Conservation (phyloP, 2,329 filamentous ascomycete species). For the Tothia fuscella region DNA sequence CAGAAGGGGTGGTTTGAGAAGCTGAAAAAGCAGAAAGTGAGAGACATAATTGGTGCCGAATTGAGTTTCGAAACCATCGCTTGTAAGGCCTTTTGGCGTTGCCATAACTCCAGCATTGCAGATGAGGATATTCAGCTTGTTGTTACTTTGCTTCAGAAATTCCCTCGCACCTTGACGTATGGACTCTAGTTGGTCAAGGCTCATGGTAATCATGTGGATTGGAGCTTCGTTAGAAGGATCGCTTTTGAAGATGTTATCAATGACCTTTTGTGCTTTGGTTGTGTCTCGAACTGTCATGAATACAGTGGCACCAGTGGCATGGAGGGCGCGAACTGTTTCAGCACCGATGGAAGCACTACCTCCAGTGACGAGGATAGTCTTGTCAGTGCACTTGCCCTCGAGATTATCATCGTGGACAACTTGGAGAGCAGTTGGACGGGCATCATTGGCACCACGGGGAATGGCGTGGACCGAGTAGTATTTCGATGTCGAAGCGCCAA, state of each 20-base stretch:
- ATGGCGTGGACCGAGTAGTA: background rate
- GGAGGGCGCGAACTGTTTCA: slow-evolving; percentile 10
- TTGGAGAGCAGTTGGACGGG: slow-evolving; percentile 30
- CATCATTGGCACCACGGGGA: slow-evolving; percentile 26
- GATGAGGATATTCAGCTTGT: slow-evolving; percentile 10
- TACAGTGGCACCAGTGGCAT: slow-evolving; percentile 32
- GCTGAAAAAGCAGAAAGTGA: slow-evolving; percentile 42
- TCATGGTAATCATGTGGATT: slow-evolving; percentile 18
- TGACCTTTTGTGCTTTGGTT: slow-evolving; percentile 24
- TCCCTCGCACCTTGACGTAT: slow-evolving; percentile 16
- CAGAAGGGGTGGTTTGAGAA: slow-evolving; percentile 36
- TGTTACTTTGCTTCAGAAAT: slow-evolving; percentile 14
- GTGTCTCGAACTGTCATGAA: slow-evolving; percentile 34
- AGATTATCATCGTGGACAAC: slow-evolving; percentile 28
- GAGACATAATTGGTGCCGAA: slow-evolving; percentile 42
- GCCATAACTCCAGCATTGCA: slow-evolving; percentile 15
- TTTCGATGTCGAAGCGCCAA: no score
- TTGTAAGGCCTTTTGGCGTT: slow-evolving; percentile 15
- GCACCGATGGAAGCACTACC: slow-evolving; percentile 18
- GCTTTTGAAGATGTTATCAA: slow-evolving; percentile 16
- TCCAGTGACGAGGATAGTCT: slow-evolving; percentile 20
- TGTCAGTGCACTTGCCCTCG: slow-evolving; percentile 19
- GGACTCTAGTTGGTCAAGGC: slow-evolving; percentile 15
- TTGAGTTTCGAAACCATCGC: slow-evolving; percentile 37
- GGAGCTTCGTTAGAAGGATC: slow-evolving; percentile 12